Conservation (phyloP, 148 eudicot genomes). For the Polygonum maritimum region DNA sequence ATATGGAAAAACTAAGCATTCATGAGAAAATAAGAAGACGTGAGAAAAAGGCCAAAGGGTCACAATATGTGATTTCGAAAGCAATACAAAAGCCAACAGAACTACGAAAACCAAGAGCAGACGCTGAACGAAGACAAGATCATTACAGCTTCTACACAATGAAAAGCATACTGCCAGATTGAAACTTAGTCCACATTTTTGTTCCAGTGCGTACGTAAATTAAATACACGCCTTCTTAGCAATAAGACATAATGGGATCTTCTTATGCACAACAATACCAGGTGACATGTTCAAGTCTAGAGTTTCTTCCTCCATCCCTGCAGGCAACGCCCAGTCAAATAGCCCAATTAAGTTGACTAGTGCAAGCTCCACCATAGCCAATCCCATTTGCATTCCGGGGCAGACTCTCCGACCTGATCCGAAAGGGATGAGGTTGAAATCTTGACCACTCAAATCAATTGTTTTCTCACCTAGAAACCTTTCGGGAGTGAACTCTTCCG, state of each 20-base stretch:
- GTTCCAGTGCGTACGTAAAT: not conserved
- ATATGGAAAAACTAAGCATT: not conserved
- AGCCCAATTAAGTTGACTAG: slow-evolving; percentile 29
- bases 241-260: slow-evolving; percentile 16
- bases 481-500: slow-evolving; percentile 23
- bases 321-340: slow-evolving; percentile 38
- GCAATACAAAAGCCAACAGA: too few relatives aligned
- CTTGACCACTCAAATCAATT: slow-evolving; percentile 18
- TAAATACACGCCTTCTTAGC: not conserved
- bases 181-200: not conserved
- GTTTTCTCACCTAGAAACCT: slow-evolving; percentile 20
- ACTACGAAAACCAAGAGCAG: too few relatives aligned
- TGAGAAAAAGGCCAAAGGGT: too few relatives aligned
- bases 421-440: slow-evolving; percentile 27
- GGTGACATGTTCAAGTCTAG: slow-evolving; percentile 21
- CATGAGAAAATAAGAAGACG: too few relatives aligned
- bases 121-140: not conserved
- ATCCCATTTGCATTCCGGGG: slow-evolving; percentile 28
- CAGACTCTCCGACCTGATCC: slow-evolving; percentile 39
- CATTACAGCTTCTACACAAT: not conserved
- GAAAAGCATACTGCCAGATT: not conserved
- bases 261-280: slow-evolving; percentile 36
- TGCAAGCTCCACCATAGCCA: slow-evolving; percentile 20
- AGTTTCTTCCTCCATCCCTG: slow-evolving; percentile 20
- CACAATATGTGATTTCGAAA: not conserved